Conservation (phyloP, 2,329 filamentous ascomycete species). For the Fusarium avenaceum region DNA sequence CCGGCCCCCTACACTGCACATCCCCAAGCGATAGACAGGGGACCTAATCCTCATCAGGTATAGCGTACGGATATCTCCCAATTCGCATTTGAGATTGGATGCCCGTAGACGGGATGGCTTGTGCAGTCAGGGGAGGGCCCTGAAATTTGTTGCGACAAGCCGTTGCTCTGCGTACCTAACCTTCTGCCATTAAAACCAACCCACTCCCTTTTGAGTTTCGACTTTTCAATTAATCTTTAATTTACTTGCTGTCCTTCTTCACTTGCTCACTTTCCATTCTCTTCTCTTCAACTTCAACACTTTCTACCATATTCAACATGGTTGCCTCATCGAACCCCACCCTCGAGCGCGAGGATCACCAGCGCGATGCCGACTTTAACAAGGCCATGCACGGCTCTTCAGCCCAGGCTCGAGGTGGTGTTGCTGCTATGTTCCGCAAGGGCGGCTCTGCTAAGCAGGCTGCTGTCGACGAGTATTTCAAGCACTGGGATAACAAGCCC, state of each 20-base stretch:
- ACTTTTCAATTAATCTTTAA: slow-evolving; percentile 31
- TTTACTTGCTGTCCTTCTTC: slow-evolving; percentile 22
- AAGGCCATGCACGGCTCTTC: slow-evolving; percentile 85
- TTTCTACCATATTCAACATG: slow-evolving; percentile 58
- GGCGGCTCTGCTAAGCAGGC: slow-evolving; percentile 80
- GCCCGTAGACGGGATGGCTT: slow-evolving; percentile 37
- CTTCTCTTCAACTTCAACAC: slow-evolving; percentile 26
- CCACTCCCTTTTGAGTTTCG: slow-evolving; percentile 34
- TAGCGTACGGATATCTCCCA: slow-evolving; percentile 42
- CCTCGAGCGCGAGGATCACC: slow-evolving; percentile 86
- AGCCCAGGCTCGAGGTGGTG: slow-evolving; percentile 76
- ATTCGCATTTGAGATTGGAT: slow-evolving; percentile 50
- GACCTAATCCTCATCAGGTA: slow-evolving; percentile 33
- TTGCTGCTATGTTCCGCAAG: slow-evolving; percentile 89
- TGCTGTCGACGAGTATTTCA: slow-evolving; percentile 92
- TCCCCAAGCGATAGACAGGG: slow-evolving; percentile 35
- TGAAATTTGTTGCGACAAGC: slow-evolving; percentile 50
- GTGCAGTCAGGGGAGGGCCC: slow-evolving; percentile 49
- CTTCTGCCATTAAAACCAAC: slow-evolving; percentile 47
- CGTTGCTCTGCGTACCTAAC: slow-evolving; percentile 35
- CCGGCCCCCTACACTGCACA: slow-evolving; percentile 19
- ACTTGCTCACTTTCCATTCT: slow-evolving; percentile 12
- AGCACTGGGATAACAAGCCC: slow-evolving; percentile 92
- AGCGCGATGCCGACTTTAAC: slow-evolving; percentile 91
- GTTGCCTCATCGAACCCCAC: slow-evolving; percentile 56